These are phyloP conservation scores for Cyphellophora europaea DNA, from an alignment of 2,329 filamentous ascomycete species.

Conservation along the genomic window DNA sequence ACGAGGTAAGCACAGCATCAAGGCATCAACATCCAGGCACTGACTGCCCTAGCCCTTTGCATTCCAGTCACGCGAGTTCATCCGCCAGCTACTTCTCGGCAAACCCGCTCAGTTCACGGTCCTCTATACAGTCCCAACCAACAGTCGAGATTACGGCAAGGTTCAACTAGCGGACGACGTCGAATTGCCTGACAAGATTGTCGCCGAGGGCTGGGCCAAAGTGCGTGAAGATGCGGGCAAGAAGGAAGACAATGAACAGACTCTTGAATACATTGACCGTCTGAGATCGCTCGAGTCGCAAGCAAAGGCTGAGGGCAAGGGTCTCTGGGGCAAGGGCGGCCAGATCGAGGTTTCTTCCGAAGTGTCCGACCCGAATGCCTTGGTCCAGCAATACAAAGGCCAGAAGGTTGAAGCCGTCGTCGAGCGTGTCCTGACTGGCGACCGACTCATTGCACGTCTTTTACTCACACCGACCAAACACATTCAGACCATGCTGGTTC, in stretches of 20 bases:
- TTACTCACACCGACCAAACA: constrained; percentile 75
- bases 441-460: constrained; percentile 77
- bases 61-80: constrained; percentile 89
- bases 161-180: constrained; percentile 68
- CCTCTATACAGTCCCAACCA: constrained; percentile 76
- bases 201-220: constrained; percentile 87
- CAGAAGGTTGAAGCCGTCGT: constrained; percentile 76
- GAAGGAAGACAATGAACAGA: constrained; percentile 77
- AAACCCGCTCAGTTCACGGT: constrained; percentile 79
- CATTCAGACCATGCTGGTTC: constrained; percentile 74
- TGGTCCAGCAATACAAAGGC: constrained; percentile 77
- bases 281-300: constrained; percentile 68
- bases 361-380: constrained; percentile 61
- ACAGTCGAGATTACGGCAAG: constrained; percentile 66
- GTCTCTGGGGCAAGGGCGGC: constrained; percentile 61
- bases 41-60: constrained; percentile 54
- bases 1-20: constrained; percentile 50
- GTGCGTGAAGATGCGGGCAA: constrained; percentile 88
- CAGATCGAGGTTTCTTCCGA: constrained; percentile 74
- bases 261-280: constrained; percentile 60
- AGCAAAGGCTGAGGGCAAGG: constrained; percentile 70
- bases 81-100: constrained; percentile 74
- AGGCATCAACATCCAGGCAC: constrained; percentile 6
- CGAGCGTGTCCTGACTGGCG: constrained; percentile 83
- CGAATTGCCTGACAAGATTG: constrained; percentile 68